Conservation (phyloP, 768 basidiomycete genomes). For the Leccinum ochraceum region DNA sequence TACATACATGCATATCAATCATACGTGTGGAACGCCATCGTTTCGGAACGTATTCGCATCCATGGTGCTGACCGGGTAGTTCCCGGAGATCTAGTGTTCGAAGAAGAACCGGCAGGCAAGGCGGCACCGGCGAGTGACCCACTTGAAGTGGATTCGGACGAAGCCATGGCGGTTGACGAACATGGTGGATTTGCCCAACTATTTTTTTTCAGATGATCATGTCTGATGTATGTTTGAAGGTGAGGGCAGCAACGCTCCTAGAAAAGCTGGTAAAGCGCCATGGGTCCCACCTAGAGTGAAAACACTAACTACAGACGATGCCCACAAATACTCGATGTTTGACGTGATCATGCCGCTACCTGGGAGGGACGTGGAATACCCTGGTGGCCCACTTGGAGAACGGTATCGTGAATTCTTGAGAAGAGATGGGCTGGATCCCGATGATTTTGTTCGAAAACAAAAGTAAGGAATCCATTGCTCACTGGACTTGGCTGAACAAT, state of each 20-base stretch:
- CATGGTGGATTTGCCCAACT: slow-evolving; percentile 27
- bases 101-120: slow-evolving; percentile 37
- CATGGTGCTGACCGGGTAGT: slow-evolving; percentile 75
- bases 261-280: slow-evolving; percentile 35
- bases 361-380: slow-evolving; percentile 92
- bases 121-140: slow-evolving; percentile 25
- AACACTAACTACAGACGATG: slow-evolving; percentile 73
- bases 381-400: slow-evolving; percentile 84
- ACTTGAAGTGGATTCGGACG: slow-evolving; percentile 30
- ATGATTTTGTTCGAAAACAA: slow-evolving; percentile 88
- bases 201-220: background rate
- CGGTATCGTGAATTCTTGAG: slow-evolving; percentile 79
- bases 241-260: slow-evolving; percentile 16
- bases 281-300: slow-evolving; percentile 74
- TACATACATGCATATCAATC: slow-evolving; percentile 99
- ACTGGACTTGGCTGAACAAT: slow-evolving; percentile 9
- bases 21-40: slow-evolving; percentile 97
- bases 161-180: slow-evolving; percentile 37
- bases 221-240: slow-evolving; percentile 22
- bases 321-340: slow-evolving; percentile 82
- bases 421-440: slow-evolving; percentile 87
- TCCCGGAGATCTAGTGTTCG: slow-evolving; percentile 90
- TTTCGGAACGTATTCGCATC: slow-evolving; percentile 86
- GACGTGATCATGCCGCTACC: slow-evolving; percentile 98
- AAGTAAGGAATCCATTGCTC: slow-evolving; percentile 50